Conservation (phyloP, 2,329 filamentous ascomycete species). For the Didymella lethalis region DNA sequence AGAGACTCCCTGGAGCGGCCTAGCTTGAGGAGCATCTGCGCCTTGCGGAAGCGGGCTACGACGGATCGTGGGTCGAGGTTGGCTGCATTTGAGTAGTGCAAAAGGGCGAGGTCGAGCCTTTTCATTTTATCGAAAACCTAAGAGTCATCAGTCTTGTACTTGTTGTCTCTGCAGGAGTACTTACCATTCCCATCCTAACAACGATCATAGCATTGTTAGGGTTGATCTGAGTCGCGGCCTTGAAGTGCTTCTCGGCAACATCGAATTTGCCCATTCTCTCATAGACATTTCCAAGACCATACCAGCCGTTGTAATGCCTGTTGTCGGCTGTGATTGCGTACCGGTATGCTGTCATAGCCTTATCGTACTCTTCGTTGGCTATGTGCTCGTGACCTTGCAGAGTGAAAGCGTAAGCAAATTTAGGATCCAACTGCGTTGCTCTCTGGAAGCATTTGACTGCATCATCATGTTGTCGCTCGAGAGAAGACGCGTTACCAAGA, state of each 20-base stretch:
- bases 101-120: constrained; percentile 77
- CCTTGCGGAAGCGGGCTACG: constrained; percentile 91
- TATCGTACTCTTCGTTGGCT: constrained; percentile 95
- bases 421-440: constrained; percentile 87
- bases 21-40: constrained; percentile 82
- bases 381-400: constrained; percentile 96
- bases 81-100: constrained; percentile 82
- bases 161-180: constrained; percentile 20
- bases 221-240: constrained; percentile 86
- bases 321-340: constrained; percentile 84
- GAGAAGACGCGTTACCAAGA: constrained; percentile 91
- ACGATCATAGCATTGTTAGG: constrained; percentile 92
- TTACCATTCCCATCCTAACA: constrained; percentile 87
- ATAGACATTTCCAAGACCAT: constrained; percentile 81
- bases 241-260: constrained; percentile 90
- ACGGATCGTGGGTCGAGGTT: constrained; percentile 82
- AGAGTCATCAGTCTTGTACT: neutral
- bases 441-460: constrained; percentile 94
- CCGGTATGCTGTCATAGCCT: constrained; percentile 86
- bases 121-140: constrained; percentile 81
- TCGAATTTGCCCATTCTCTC: constrained; percentile 91
- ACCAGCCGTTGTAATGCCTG: constrained; percentile 98
- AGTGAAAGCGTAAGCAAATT: constrained; percentile 95
- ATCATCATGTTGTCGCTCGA: constrained; percentile 91
- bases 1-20: constrained; percentile 74